phyloP scores from a whole-genome alignment of 1,284 basidiomycete species.

The Tranzscheliella williamsii region DNA sequence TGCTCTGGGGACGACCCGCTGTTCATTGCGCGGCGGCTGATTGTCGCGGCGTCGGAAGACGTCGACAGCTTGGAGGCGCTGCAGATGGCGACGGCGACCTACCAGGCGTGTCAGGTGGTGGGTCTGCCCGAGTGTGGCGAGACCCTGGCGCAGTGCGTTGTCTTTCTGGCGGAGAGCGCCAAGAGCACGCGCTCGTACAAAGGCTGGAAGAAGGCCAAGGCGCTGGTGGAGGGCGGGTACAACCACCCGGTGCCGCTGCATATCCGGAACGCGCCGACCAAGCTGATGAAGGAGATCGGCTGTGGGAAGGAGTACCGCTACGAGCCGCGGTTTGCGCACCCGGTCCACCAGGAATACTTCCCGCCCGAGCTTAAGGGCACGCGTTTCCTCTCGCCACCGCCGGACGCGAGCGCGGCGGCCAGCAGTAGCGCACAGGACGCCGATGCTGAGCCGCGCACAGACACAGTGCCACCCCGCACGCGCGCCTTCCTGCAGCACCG shows the following conservation, averaged over 20 bases:
- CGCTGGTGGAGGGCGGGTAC: slow-evolving; percentile 35
- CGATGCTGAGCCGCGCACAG: not conserved
- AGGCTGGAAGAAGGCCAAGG: slow-evolving; percentile 53
- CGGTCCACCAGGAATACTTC: slow-evolving; percentile 63
- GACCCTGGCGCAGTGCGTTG: slow-evolving; percentile 74
- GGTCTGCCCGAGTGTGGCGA: slow-evolving; percentile 71
- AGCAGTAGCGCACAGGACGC: too few species aligned
- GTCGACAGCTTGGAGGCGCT: slow-evolving; percentile 74
- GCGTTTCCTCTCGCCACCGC: slow-evolving; percentile 67
- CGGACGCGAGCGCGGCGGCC: slow-evolving; percentile 61
- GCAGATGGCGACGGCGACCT: slow-evolving; percentile 52
- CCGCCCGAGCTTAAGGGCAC: slow-evolving; percentile 62
- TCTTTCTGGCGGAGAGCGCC: slow-evolving; percentile 78
- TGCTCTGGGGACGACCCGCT: slow-evolving; percentile 80
- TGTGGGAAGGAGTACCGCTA: slow-evolving; percentile 68
- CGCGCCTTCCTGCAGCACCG: slow-evolving; percentile 6
- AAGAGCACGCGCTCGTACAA: slow-evolving; percentile 72
- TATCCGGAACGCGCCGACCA: slow-evolving; percentile 84
- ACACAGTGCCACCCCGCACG: not conserved
- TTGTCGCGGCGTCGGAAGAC: slow-evolving; percentile 84
- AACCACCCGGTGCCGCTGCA: slow-evolving; percentile 72
- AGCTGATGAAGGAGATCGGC: slow-evolving; percentile 77
- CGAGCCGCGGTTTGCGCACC: slow-evolving; percentile 75
- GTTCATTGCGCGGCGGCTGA: slow-evolving; percentile 78
- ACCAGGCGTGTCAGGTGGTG: slow-evolving; percentile 65